phyloP scores from a whole-genome alignment of 192 early-diverging fungal genomes.

The Coemansia sp. region DNA sequence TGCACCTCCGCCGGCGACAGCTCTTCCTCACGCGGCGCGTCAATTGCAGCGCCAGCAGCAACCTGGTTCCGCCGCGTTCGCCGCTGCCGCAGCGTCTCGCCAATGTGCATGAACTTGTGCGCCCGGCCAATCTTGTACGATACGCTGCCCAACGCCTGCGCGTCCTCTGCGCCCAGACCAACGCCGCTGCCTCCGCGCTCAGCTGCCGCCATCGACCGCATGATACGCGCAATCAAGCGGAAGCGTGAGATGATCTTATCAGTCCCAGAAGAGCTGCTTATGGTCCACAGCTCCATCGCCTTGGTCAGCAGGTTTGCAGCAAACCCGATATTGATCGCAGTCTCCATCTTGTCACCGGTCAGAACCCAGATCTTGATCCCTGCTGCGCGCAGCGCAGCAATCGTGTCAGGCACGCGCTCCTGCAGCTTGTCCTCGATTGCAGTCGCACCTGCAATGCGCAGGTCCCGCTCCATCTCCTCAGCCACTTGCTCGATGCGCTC shows the following conservation, averaged over 20 bases:
- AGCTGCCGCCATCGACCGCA: constrained; percentile 40
- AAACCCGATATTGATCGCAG: constrained; percentile 98
- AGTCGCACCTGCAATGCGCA: constrained; percentile 87
- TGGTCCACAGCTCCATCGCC: constrained; percentile 69
- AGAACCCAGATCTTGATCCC: constrained; percentile 98
- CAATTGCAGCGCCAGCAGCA: constrained; percentile 13
- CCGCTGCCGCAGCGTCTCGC: constrained; percentile 25
- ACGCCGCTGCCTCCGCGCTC: constrained; percentile 11
- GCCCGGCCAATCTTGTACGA: constrained; percentile 53
- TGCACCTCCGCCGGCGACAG: constrained; percentile 37
- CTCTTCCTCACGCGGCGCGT: constrained; percentile 20
- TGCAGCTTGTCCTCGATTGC: constrained; percentile 98
- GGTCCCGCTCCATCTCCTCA: constrained; percentile 76
- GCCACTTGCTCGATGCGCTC: constrained; percentile 68
- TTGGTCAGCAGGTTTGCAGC: constrained; percentile 69
- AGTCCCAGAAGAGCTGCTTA: constrained; percentile 43
- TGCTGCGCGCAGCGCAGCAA: constrained; percentile 75
- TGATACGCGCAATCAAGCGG: constrained; percentile 49
- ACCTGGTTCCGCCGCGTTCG: constrained; percentile 10
- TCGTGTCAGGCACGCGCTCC: constrained; percentile 91
- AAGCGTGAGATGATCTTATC: constrained; percentile 51
- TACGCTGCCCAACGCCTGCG: constrained; percentile 48
- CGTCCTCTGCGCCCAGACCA: constrained; percentile 28
- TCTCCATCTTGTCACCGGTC: constrained; percentile 98
- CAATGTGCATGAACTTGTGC: constrained; percentile 41